A percentile compares a stretch with the other conserved stretches of the same genome.
These are phyloP conservation scores for Hortaea sp. DNA, from an alignment of 2,329 filamentous ascomycete genomes.

Conservation along the genomic window DNA sequence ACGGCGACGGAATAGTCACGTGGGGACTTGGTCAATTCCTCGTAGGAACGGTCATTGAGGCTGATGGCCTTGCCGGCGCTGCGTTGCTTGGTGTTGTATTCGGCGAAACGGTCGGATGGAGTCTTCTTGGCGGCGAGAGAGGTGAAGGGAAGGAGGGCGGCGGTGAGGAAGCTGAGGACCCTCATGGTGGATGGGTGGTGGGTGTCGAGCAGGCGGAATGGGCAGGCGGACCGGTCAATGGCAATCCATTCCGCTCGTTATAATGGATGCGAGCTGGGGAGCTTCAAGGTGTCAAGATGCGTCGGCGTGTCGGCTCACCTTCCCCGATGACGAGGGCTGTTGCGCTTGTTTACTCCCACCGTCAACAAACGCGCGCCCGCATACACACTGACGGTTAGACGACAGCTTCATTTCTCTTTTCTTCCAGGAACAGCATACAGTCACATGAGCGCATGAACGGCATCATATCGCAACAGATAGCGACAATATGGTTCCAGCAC, in stretches of 20 bases:
- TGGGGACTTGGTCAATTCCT: constrained; percentile 62
- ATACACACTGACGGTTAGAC: neutral
- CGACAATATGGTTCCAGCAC: constrained; percentile 14
- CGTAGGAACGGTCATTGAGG: constrained; percentile 67
- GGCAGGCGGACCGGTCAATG: neutral
- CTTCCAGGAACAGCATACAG: no score
- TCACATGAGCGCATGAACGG: neutral
- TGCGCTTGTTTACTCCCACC: neutral
- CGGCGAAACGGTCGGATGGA: constrained; percentile 53
- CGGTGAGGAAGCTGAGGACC: constrained; percentile 53
- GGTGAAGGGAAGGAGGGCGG: constrained; percentile 47
- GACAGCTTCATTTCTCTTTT: no score
- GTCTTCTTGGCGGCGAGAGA: constrained; percentile 52
- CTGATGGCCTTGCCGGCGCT: constrained; percentile 55
- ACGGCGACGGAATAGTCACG: constrained; percentile 77
- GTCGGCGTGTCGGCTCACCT: neutral
- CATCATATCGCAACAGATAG: constrained; percentile 6
- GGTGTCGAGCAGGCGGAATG: neutral
- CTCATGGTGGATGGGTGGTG: constrained; percentile 48
- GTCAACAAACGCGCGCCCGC: neutral
- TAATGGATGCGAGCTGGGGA: neutral
- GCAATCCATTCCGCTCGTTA: neutral
- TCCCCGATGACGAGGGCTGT: neutral
- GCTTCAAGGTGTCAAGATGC: neutral
- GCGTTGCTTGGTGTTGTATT: constrained; percentile 59